Base-by-base conservation (phyloP, 78 protist species). In the Tieghemostelium lacteum region DNA sequence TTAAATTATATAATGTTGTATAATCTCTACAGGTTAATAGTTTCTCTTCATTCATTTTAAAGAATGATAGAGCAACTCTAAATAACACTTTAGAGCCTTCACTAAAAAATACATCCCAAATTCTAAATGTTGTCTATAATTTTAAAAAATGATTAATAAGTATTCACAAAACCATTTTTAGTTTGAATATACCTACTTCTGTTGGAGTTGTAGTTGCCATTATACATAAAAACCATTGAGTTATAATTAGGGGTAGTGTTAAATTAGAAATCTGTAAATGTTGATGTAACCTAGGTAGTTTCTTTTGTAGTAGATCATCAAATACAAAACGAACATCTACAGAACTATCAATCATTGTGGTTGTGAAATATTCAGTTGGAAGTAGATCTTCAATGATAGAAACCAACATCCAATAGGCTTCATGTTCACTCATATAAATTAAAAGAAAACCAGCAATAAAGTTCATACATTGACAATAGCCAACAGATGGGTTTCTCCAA, bases 401-500 rank as follows among this genome's bases (percentile, higher is more conserved):
- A 26, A 57, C 80, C n/a, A 96, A 50, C 50, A 64, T 31, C 98
- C 97, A 96, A 85, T 96, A 96, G 49, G 97, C 94, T 42, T 78
- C 74, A 64, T 95, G 95, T 65, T 96, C 98, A 71, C 86, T 83
- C 95, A 96, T 86, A 57, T 49, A 26, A n/a, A 95, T 45, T 42
- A 96, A 86, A 45, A 96, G 80, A 49, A 77, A 45, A 2, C 94
- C 98, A 6, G 64, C 97, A 7, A 96, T 39, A 64, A 94, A 95
- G 65, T 96, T 96, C 96, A 96, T 93, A 65, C 95, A 78, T 55
- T 96, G 98, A 74, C 98, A 96, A 85, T 96, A 96, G 19, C 97
- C 96, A n/a, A 96, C 95, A 3, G 37, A 70, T 33, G 91, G 92
- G 61, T 95, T 95, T 69, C 96, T 73, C 91, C 94, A 94, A 31